Conservation (phyloP, 305 asterid genomes). For the Nicotiana rustica region DNA sequence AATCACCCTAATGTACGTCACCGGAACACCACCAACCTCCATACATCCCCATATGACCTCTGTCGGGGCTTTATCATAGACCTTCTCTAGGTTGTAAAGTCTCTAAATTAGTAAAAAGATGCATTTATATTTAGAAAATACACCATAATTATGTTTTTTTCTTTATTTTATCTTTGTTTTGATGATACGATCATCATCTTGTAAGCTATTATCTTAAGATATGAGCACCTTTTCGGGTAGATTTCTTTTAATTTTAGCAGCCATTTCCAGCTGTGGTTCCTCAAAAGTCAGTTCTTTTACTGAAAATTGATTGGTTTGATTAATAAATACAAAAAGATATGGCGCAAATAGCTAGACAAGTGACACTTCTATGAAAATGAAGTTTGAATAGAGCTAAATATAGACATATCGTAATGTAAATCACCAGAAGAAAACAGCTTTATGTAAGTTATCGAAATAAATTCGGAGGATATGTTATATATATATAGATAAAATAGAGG, state of each 20-base stretch:
- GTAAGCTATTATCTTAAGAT: too few relatives aligned
- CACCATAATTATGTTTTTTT: too few relatives aligned
- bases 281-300: background rate
- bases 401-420: constrained; percentile 1
- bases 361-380: constrained; percentile 11
- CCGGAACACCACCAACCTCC: too few relatives aligned
- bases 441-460: background rate
- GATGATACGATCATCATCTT: background rate
- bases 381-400: background rate
- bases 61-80: too few relatives aligned
- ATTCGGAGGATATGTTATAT: background rate
- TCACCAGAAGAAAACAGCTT: background rate
- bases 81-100: too few relatives aligned
- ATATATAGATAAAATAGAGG: background rate
- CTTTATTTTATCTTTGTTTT: too few relatives aligned
- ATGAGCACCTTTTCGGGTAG: too few relatives aligned
- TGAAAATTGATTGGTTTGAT: background rate
- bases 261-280: background rate
- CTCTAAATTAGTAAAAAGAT: too few relatives aligned
- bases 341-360: background rate
- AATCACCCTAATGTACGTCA: too few relatives aligned
- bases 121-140: too few relatives aligned
- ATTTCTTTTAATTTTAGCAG: too few relatives aligned
- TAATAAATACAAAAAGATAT: background rate
- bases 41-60: too few relatives aligned